Conservation (phyloP, 176 grass and related monocot species). For the Coix lacrymajobi region DNA sequence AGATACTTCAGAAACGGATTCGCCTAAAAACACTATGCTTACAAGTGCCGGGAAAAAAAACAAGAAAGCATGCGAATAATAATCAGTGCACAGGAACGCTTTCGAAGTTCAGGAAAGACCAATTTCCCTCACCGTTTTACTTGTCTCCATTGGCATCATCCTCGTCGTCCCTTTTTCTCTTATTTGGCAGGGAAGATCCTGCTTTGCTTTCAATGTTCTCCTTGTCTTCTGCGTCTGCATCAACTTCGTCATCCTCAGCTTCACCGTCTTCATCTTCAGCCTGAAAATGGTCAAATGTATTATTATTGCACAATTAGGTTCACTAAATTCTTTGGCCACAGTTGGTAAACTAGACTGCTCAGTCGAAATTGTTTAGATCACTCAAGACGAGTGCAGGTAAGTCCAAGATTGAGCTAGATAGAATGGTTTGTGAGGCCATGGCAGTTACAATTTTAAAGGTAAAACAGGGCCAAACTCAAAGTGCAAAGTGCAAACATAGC, state of each 20-base stretch:
- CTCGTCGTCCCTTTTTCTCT: conserved; percentile 47
- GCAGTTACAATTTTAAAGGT: neutral
- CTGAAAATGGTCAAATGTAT: conserved; percentile 7
- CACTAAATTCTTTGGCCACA: neutral
- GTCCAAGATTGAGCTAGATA: neutral
- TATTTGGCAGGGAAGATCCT: conserved; percentile 24
- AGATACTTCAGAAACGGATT: neutral
- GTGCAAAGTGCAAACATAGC: neutral
- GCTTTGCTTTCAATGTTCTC: conserved; percentile 1
- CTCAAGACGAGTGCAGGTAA: neutral
- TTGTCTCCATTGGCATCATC: conserved; percentile 1
- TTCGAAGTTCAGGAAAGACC: neutral
- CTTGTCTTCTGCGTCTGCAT: conserved; percentile 12
- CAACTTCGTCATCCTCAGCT: conserved; percentile 17
- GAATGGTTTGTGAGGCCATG: neutral
- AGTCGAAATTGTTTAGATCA: neutral
- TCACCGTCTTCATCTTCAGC: conserved; percentile 26
- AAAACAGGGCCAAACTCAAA: neutral
- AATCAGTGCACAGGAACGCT: neutral
- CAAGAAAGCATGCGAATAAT: neutral
- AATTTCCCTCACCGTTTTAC: neutral
- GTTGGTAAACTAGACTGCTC: neutral
- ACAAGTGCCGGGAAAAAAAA: neutral
- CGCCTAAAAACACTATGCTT: neutral
- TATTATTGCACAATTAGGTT: neutral